Evolutionary conservation across 331 rosid species (phyloP).

Genomic region (Pyrus hybrid): DNA sequence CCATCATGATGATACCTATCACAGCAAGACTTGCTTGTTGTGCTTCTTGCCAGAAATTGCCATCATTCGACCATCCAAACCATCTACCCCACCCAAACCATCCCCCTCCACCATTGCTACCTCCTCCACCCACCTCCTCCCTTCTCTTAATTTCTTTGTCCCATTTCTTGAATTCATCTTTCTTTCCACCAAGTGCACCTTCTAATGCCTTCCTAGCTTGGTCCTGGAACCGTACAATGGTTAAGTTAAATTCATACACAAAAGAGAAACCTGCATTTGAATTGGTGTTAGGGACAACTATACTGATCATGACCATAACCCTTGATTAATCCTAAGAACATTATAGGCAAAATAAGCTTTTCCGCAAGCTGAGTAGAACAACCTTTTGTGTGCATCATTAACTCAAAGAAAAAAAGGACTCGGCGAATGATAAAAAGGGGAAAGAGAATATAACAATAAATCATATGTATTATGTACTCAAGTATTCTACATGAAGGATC

Average conservation of each 20-base stretch:
- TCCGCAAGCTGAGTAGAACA: not conserved
- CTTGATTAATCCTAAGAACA: not conserved
- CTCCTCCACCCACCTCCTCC: conserved; percentile 77
- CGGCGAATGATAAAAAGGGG: not conserved
- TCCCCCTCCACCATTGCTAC: conserved; percentile 72
- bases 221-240: conserved; percentile 41
- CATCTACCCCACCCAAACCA: conserved; percentile 86
- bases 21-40: conserved; percentile 65
- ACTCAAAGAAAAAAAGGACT: not conserved
- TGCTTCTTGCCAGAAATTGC: conserved; percentile 83
- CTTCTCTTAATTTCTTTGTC: conserved; percentile 73
- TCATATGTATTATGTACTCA: not conserved
- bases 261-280: not conserved
- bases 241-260: not conserved
- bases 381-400: not conserved
- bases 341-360: not conserved
- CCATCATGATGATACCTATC: conserved; percentile 58
- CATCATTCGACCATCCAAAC: conserved; percentile 86
- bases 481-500: not conserved
- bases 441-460: not conserved
- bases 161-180: conserved; percentile 83
- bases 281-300: not conserved
- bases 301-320: not conserved
- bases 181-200: conserved; percentile 92
- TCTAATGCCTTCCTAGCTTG: conserved; percentile 92